Evolutionary conservation across 2,329 filamentous ascomycete genomes (phyloP).

Genomic region (Paecilomyces variotii): DNA sequence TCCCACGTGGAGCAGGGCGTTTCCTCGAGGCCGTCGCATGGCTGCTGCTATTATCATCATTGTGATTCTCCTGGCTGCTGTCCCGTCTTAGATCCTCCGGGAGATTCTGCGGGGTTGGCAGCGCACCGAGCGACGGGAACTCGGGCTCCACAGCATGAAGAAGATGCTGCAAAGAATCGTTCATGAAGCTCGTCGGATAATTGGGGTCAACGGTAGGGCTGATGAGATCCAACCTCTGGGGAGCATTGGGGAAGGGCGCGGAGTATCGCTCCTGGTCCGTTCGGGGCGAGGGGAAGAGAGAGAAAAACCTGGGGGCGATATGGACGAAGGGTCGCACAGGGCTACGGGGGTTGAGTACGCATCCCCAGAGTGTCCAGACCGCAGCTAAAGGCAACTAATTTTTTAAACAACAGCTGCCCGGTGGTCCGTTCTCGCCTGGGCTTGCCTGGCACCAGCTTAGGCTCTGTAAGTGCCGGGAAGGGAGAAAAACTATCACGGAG

Average conservation of each 20-base stretch:
- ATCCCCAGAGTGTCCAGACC: not conserved
- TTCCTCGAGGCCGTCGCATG: conserved; percentile 3
- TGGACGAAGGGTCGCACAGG: not conserved
- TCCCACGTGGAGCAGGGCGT: conserved; percentile 10
- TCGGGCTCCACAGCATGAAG: conserved; percentile 7
- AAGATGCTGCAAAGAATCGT: conserved; percentile 9
- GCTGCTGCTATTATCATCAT: not conserved
- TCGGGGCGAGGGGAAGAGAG: not conserved
- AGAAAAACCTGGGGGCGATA: not conserved
- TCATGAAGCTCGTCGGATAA: conserved; percentile 2
- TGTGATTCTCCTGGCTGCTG: not conserved
- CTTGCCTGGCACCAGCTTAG: not conserved
- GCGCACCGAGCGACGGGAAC: conserved; percentile 5
- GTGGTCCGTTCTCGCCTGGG: not conserved
- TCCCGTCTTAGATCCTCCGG: not conserved
- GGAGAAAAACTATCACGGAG: not conserved
- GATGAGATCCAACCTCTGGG: not conserved
- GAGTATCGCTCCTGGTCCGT: not conserved
- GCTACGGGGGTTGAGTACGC: not conserved
- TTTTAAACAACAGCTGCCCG: not conserved
- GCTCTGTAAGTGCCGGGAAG: not conserved
- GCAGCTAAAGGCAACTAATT: not conserved
- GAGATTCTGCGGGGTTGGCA: conserved; percentile 3
- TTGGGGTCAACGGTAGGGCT: not conserved
- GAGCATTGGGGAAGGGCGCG: not conserved